Evolutionary conservation across 2,329 filamentous ascomycete genomes (phyloP), one percentile per base, ranked within the genome.

Genomic region (Aureobasidium sp.): DNA sequence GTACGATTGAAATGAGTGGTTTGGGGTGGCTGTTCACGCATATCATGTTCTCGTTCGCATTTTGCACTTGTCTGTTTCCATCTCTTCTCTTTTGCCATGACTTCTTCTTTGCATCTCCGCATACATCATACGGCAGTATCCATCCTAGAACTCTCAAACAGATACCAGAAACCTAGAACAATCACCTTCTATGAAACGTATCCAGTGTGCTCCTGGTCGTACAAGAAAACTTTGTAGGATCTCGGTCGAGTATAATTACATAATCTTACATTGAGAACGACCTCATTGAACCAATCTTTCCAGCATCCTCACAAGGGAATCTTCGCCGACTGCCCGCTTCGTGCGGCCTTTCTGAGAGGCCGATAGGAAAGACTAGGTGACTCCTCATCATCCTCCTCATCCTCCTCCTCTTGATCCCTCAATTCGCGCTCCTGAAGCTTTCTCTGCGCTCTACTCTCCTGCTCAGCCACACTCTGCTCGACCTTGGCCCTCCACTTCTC

Each of bases 401-500:
- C 34, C 12, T 3, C 1, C 52, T 44, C 26, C 15, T 52, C 20
- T 6, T n/a, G 9, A 15, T 23, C 5, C 10, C n/a, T 26, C 9
- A 32, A 8, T 29, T 59, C 56, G 3, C 26, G 7, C 17, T 17
- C n/a, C 29, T 34, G 20, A 10, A 10, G 29, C 12, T 26, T 46
- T 20, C 53, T 57, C 27, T 34, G 26, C 42, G 6, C 15, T 9
- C 41, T 57, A n/a, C 44, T 46, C 23, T 56, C 29, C 17, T 34
- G 29, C 60, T 62, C 37, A 8, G 15, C 17, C 39, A 55, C 23
- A 42, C 36, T n/a, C 27, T 26, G 17, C n/a, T 61, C 42, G 2
- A 62, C 23, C n/a, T 42, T 44, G 3, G 13, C 61, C 46, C 58
- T 65, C 66, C 65, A 67, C 20, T 36, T 46, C 27, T 46, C 59